Evolutionary conservation across 2,329 filamentous ascomycete genomes (phyloP), one percentile per base, ranked within the genome.

Genomic region (Aspergillus fructus): DNA sequence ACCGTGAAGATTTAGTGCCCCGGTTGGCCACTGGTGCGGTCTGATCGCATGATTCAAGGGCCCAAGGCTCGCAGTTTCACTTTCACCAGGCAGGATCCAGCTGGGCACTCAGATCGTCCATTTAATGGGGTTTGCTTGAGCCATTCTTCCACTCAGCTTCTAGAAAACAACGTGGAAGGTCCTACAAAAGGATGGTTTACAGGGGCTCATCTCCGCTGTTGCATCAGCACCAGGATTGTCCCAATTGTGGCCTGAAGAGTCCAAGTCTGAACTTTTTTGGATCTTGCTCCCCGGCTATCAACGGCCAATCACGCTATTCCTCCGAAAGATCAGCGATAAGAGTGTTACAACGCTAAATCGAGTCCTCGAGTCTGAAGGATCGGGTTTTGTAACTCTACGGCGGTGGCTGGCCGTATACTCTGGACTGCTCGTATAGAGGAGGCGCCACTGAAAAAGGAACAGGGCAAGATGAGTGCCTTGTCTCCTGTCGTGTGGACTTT

Each of bases 331-430:
- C 54, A 40, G 41, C 49, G 55, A 57, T 57, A 57, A 57, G 49
- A 57, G 19, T 53, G 55, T 57, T 57, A 45, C 55, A 57, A 23
- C 55, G 55, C 55, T 56, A 56, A 53, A 37, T 53, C 30, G 27
- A 42, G 27, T 19, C 9, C 15, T 42, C 49, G 39, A 43, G 45
- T 40, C 45, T 42, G 52, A 47, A 47, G 42, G 33, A 48, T 48
- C 30, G 11, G 27, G 27, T 30, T 30, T 27, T 30, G 27, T 30
- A 30, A 30, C 27, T 30, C 8, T 3, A 30, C 27, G 27, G 9
- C 9, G 27, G 27, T 30, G 27, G 27, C 27, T 30, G 27, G 27
- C 27, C 27, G 27, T 30, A 30, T 30, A 30, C 27, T 11, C 9
- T 8, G 27, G 27, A 11, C 27, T 30, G 9, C 27, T 30, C 27